These are phyloP conservation scores for Davidsoniella australis DNA, from an alignment of 2,329 filamentous ascomycete genomes.

Conservation along the genomic window DNA sequence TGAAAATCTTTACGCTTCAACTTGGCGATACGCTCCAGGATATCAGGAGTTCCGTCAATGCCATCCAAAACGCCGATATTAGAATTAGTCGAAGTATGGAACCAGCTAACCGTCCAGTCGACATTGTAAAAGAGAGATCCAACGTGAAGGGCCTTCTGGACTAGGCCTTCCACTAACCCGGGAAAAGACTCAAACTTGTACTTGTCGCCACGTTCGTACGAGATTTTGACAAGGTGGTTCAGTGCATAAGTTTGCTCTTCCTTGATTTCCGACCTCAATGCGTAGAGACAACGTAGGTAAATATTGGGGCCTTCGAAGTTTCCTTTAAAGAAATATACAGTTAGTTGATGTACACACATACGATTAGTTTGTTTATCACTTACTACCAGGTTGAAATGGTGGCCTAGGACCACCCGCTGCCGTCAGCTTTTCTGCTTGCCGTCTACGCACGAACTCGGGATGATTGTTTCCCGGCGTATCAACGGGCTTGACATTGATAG, in stretches of 20 bases:
- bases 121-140: conserved; percentile 67
- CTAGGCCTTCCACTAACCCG: conserved; percentile 69
- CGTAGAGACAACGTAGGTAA: conserved; percentile 72
- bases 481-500: conserved; percentile 45
- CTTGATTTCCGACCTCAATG: conserved; percentile 61
- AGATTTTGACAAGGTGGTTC: conserved; percentile 89
- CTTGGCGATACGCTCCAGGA: conserved; percentile 49
- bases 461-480: conserved; percentile 61
- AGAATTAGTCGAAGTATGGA: conserved; percentile 28
- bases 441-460: conserved; percentile 41
- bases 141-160: conserved; percentile 68
- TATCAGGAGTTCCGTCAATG: conserved; percentile 32
- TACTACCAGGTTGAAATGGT: conserved; percentile 44
- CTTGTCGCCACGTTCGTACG: conserved; percentile 84
- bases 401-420: conserved; percentile 30
- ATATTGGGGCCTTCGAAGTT: conserved; percentile 71
- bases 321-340: conserved; percentile 18
- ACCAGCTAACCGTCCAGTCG: conserved; percentile 63
- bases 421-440: conserved; percentile 15
- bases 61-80: conserved; percentile 29
- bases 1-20: conserved; percentile 42
- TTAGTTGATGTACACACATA: conserved; percentile 10
- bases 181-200: conserved; percentile 89
- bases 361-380: conserved; percentile 19
- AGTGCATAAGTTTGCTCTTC: conserved; percentile 84